A percentile compares a stretch with the other conserved stretches of the same genome.
These are phyloP conservation scores for Calycina herbarum DNA, from an alignment of 2,329 filamentous ascomycete species.

Conservation along the genomic window DNA sequence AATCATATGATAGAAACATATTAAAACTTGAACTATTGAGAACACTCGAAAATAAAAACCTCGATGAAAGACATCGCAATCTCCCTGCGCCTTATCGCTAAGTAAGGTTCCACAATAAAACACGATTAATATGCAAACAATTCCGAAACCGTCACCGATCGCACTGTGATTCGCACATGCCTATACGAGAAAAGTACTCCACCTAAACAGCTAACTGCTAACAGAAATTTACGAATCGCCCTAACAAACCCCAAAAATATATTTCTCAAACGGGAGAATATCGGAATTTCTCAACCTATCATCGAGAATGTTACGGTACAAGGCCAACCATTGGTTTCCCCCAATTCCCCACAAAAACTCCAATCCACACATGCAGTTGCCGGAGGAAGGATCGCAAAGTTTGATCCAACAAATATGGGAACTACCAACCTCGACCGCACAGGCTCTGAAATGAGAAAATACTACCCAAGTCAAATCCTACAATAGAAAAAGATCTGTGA, in stretches of 20 bases:
- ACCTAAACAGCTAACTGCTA: background rate
- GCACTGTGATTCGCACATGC: background rate
- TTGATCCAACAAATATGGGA: background rate
- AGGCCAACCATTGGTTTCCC: background rate
- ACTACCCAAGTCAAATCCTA: background rate
- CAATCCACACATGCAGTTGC: background rate
- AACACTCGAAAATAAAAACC: background rate
- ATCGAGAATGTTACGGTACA: background rate
- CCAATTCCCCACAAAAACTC: background rate
- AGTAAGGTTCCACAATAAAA: background rate
- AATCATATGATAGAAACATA: too few relatives aligned
- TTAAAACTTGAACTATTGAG: too few relatives aligned
- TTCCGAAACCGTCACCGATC: background rate
- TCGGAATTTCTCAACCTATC: too few relatives aligned
- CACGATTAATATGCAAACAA: background rate
- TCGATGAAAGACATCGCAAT: background rate
- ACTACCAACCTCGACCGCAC: background rate
- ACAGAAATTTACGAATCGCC: background rate
- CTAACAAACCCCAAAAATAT: background rate
- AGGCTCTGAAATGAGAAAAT: background rate
- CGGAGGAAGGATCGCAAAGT: background rate
- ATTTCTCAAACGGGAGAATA: background rate
- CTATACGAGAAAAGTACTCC: background rate
- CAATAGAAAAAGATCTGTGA: background rate
- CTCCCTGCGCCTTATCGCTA: background rate